These are phyloP conservation scores for Rosa hybrid DNA, from an alignment of 331 rosid species.

Conservation along the genomic window DNA sequence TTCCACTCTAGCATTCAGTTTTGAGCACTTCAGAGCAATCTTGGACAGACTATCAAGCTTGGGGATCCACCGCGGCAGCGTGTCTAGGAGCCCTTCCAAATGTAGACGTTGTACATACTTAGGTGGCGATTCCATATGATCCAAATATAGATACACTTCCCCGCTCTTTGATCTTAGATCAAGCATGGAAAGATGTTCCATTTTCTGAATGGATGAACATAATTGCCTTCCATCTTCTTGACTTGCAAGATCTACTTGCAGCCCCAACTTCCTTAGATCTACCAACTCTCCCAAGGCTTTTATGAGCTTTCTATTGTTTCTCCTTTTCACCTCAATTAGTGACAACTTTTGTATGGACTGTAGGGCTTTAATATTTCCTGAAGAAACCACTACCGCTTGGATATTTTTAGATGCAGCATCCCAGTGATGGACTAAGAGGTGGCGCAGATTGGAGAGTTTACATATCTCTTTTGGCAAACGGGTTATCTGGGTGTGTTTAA, in stretches of 20 bases:
- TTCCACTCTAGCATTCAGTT: not conserved
- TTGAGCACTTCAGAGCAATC: constrained; percentile 15
- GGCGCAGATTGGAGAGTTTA: constrained; percentile 5
- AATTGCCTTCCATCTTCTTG: not conserved
- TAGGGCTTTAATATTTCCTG: not conserved
- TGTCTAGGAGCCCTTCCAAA: constrained; percentile 6
- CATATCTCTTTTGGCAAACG: not conserved
- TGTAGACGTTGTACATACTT: too few species aligned
- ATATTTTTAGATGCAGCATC: not conserved
- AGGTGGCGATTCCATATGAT: not conserved
- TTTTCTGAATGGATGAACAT: not conserved
- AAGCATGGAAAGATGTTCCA: not conserved
- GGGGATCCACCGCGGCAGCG: constrained; percentile 11
- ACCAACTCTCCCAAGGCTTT: not conserved
- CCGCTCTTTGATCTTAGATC: not conserved
- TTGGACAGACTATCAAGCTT: not conserved
- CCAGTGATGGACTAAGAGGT: constrained; percentile 1
- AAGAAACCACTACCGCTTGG: not conserved
- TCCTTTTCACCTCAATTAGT: not conserved
- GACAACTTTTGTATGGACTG: constrained; percentile 8
- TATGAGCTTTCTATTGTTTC: not conserved
- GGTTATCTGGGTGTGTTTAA: not conserved
- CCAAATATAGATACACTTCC: constrained; percentile 5
- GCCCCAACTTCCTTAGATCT: constrained; percentile 1
- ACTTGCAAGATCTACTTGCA: not conserved